Evolutionary conservation across 768 basidiomycete genomes (phyloP).

Genomic region (Podaxis sp.): DNA sequence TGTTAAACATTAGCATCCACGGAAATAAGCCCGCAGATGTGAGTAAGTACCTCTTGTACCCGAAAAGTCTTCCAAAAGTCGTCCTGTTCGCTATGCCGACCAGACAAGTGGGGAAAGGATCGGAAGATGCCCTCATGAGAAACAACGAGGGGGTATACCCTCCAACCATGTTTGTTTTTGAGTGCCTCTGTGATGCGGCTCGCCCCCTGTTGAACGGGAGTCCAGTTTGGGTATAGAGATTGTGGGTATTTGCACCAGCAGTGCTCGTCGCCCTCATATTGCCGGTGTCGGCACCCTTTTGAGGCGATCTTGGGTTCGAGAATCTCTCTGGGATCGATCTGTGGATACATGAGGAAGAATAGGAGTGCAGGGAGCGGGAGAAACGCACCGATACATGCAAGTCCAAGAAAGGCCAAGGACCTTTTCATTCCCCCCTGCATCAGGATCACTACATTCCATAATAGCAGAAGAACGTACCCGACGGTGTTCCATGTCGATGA

Average conservation of each 20-base stretch:
- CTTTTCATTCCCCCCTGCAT: not conserved
- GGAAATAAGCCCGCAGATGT: not conserved
- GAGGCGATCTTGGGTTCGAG: not conserved
- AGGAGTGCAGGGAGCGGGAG: not conserved
- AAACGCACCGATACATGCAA: constrained; percentile 8
- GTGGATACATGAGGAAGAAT: not conserved
- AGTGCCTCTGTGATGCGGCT: constrained; percentile 34
- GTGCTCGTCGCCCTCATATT: constrained; percentile 24
- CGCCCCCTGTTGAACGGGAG: constrained; percentile 32
- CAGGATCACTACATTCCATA: not conserved
- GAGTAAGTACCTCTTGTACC: constrained; percentile 24
- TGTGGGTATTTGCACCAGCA: constrained; percentile 38
- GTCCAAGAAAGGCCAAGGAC: constrained; percentile 16
- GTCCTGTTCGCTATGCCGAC: constrained; percentile 19
- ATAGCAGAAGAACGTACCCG: not conserved
- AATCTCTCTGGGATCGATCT: constrained; percentile 4
- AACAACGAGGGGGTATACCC: constrained; percentile 34
- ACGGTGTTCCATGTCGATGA: constrained; percentile 14
- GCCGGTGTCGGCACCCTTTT: constrained; percentile 18
- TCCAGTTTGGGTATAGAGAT: constrained; percentile 51
- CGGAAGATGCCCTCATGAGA: constrained; percentile 31
- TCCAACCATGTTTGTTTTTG: constrained; percentile 21
- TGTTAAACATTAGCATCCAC: constrained; percentile 1
- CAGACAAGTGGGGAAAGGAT: constrained; percentile 17
- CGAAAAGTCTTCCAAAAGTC: constrained; percentile 34